Evolutionary conservation across 2,329 filamentous ascomycete species (phyloP), one percentile per base, ranked within the genome.

Genomic region (Diaporthe amygdali): DNA sequence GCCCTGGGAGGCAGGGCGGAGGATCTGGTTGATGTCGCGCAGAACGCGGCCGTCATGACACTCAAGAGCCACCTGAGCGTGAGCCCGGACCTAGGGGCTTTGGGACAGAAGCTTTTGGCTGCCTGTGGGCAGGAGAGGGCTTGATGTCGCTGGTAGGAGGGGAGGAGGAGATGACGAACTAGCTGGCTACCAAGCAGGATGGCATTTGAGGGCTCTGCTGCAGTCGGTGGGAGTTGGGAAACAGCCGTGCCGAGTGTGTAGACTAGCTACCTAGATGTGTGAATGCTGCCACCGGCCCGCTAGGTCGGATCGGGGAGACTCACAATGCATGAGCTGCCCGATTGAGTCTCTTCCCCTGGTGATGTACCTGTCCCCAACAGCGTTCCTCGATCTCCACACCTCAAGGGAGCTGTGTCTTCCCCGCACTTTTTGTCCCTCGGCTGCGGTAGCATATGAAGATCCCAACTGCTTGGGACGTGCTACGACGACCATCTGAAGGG

Each of bases 31-130:
- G 86, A 91, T 70, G 82, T 96, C 44, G 96, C 95, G 37, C 96
- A 98, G 83, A 88, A 87, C 77, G 96, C 93, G 3, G 95, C 95
- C 4, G 89, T 93, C 0, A 82, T 94, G 83, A 96, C 94, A 17
- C 82, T 99, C 77, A 92, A 89, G 80, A 94, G 93, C 78, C 83
- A 84, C 12, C 90, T 95, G 78, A 90, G 92, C 64, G 96, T 98
- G 10, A 92, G 88, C 78, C 84, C 85, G 0, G 83, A 86, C 59
- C 75, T 93, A 73, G 81, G 81, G 30, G 81, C 81, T 27, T 71
- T 92, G 67, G 82, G 83, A 51, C 75, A 75, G 9, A 79, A 83
- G n/a, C 72, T 88, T 46, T 25, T 73, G 70, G 63, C 37, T 49
- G 44, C 73, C 86, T 49, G 76, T 90, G 73, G 83, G 84, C 71